phyloP scores from a whole-genome alignment of 2,329 filamentous ascomycete species.

The Bipolaris zeicola region DNA sequence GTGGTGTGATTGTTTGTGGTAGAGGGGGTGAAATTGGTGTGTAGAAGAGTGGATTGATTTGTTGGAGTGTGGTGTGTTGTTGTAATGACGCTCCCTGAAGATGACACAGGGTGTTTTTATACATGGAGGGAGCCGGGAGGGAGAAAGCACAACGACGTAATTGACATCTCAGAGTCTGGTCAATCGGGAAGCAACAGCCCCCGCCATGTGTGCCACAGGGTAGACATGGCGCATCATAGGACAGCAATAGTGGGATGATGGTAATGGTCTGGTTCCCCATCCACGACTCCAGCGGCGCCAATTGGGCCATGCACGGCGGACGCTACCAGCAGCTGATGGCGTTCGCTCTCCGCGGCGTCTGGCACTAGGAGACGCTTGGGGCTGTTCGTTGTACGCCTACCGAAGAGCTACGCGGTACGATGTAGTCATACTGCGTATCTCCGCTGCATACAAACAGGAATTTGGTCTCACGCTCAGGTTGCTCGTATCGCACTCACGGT shows the following conservation, averaged over 20 bases:
- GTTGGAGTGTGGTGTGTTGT: conserved; percentile 14
- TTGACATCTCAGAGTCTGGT: conserved; percentile 16
- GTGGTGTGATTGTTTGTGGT: conserved; percentile 4
- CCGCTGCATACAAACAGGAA: conserved; percentile 9
- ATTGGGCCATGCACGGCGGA: conserved; percentile 7
- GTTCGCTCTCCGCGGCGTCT: conserved; percentile 22
- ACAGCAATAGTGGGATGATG: conserved; percentile 5
- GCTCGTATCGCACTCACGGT: background rate
- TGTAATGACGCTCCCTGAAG: conserved; percentile 16
- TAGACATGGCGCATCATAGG: background rate
- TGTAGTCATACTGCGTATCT: conserved; percentile 11
- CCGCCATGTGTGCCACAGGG: background rate
- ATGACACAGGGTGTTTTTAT: conserved; percentile 27
- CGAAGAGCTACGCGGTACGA: conserved; percentile 9
- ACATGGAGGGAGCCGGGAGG: conserved; percentile 10
- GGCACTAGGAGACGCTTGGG: conserved; percentile 13
- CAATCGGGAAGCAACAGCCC: background rate
- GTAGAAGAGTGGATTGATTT: conserved; percentile 4
- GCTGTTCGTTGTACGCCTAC: conserved; percentile 11
- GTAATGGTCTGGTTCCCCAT: conserved; percentile 7
- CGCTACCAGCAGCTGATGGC: conserved; percentile 14
- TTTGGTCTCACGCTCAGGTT: background rate
- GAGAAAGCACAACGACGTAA: conserved; percentile 32
- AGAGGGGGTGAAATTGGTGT: conserved; percentile 3
- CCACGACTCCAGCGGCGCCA: conserved; percentile 5